Percentiles rank a stretch among this genome's conserved stretches.
phyloP scores from a whole-genome alignment of 176 grass and related monocot species.

The Bonia amplexicaulis region DNA sequence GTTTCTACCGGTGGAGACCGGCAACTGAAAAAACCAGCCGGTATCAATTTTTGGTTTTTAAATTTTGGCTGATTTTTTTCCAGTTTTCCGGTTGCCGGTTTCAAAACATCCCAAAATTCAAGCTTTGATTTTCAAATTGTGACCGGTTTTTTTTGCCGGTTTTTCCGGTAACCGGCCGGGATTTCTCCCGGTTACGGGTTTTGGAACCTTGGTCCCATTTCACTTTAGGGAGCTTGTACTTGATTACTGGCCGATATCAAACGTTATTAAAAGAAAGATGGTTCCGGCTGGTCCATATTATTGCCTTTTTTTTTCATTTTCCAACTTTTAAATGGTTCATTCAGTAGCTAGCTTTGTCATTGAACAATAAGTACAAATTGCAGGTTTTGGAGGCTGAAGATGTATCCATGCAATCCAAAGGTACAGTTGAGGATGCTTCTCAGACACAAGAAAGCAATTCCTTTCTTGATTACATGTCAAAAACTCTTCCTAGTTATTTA shows the following conservation, averaged over 20 bases:
- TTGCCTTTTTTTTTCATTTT: background rate
- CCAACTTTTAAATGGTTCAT: slow-evolving; percentile 5
- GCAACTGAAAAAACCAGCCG: too few relatives aligned
- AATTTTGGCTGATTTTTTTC: too few relatives aligned
- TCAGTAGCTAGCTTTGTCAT: slow-evolving; percentile 10
- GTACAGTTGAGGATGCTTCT: slow-evolving; percentile 38
- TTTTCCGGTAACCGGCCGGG: too few relatives aligned
- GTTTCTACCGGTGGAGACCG: too few relatives aligned
- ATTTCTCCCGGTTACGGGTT: too few relatives aligned
- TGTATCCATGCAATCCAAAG: slow-evolving; percentile 46
- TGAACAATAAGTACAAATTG: slow-evolving; percentile 27
- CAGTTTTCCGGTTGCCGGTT: too few relatives aligned
- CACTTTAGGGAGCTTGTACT: background rate
- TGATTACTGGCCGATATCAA: background rate
- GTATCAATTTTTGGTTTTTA: too few relatives aligned
- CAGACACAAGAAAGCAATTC: slow-evolving; percentile 24
- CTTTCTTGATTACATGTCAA: slow-evolving; percentile 24
- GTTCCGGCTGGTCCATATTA: background rate
- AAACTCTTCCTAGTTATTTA: slow-evolving; percentile 5
- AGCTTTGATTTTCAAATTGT: too few relatives aligned
- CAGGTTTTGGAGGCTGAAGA: slow-evolving; percentile 68
- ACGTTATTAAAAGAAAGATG: background rate
- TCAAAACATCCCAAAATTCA: too few relatives aligned
- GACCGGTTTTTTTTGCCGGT: too few relatives aligned
- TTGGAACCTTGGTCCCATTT: too few relatives aligned